Evolutionary conservation across 2,329 filamentous ascomycete genomes (phyloP), one percentile per base, ranked within the genome.

Genomic region (Eutypa lata): DNA sequence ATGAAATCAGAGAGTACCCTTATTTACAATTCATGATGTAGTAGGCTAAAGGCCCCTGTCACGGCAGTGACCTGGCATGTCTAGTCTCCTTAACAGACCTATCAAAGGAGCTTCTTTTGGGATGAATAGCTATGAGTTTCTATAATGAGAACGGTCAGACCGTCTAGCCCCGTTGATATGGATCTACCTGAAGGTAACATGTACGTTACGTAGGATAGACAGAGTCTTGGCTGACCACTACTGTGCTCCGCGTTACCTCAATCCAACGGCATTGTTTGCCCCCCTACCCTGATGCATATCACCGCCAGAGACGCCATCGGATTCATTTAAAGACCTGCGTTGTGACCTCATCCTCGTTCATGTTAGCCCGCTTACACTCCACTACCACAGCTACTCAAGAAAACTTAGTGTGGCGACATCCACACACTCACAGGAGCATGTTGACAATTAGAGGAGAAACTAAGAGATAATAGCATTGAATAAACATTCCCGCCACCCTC

Each of bases 341-440:
- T 55, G 61, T 66, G 61, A 65, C 60, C 57, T 65, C 61, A 64
- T 66, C 26, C 53, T 52, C 53, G 44, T 54, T 35, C 18, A 26
- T 18, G 42, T 45, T 6, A 24, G n/a, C 16, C 2, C 11, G 14
- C 22, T 14, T 8, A 21, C n/a, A 11, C 42, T 18, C 42, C 42
- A 45, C 21, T 26, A 45, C 42, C 22, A 45, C 24, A 26, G 22
- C 42, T 6, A 45, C 42, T 21, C 7, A n/a, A 38, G 42, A 16
- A 54, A 43, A 48, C 53, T 19, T 48, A 53, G 56, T 42, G 24
- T 52, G 49, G 47, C 33, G 47, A 52, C 52, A 50, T 49, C 53
- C 53, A 50, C 40, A 57, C 38, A 52, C 50, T 33, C 42, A 33
- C 33, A 24, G 37, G 16, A 47, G 44, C 49, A 54, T 37, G 49